A percentile compares a stretch with the other conserved stretches of the same genome.
phyloP scores from a whole-genome alignment of 2,329 filamentous ascomycete species.

The Leptographium procerum region DNA sequence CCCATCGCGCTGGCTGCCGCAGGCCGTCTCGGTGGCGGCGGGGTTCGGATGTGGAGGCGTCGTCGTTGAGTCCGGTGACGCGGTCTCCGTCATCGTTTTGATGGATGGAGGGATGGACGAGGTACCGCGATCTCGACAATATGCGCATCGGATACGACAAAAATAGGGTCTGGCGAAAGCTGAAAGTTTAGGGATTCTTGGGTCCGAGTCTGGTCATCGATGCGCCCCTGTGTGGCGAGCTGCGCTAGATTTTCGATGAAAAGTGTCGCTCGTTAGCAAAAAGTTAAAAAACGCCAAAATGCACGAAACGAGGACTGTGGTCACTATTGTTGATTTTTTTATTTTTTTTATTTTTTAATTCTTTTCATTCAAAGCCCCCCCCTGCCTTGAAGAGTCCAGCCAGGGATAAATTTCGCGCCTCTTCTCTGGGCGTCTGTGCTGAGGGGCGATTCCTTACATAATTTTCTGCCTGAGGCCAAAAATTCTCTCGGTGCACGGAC shows the following conservation, averaged over 20 bases:
- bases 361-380: background rate
- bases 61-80: slow-evolving; percentile 39
- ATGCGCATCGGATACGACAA: slow-evolving; percentile 45
- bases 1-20: slow-evolving; percentile 4
- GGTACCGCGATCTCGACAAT: slow-evolving; percentile 43
- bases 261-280: slow-evolving; percentile 38
- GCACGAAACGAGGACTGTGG: slow-evolving; percentile 4
- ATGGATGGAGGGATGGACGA: slow-evolving; percentile 28
- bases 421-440: background rate
- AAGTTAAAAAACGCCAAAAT: slow-evolving; percentile 25
- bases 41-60: slow-evolving; percentile 20
- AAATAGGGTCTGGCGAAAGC: slow-evolving; percentile 44
- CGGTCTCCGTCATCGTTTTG: slow-evolving; percentile 48
- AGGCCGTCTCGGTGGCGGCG: slow-evolving; percentile 3
- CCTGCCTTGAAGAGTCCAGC: background rate
- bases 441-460: background rate
- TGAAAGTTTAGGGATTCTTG: slow-evolving; percentile 31
- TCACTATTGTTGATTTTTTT: slow-evolving; percentile 5
- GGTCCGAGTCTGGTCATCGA: slow-evolving; percentile 43
- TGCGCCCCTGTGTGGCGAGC: slow-evolving; percentile 35
- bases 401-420: slow-evolving; percentile 4
- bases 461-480: slow-evolving; percentile 3
- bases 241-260: slow-evolving; percentile 31
- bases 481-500: slow-evolving; percentile 7
- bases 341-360: background rate